Conservation (phyloP, 371 early-diverging fungal genomes). For the Mycotypha africana region DNA sequence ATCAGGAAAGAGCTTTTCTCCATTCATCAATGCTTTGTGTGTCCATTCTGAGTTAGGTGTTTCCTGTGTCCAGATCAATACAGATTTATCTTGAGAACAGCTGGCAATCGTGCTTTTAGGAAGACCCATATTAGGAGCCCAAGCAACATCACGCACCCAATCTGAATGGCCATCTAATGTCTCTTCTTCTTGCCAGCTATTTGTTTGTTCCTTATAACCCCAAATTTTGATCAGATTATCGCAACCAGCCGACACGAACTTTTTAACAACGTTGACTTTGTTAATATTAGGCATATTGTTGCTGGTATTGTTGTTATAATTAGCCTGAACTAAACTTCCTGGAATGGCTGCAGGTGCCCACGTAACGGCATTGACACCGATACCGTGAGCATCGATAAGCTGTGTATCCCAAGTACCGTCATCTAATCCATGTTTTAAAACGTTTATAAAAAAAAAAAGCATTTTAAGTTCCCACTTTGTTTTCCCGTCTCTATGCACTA, state of each 20-base stretch:
- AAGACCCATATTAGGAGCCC: conserved; percentile 93
- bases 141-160: conserved; percentile 98
- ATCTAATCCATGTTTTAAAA: too few species aligned
- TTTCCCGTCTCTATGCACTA: too few species aligned
- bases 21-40: conserved; percentile 64
- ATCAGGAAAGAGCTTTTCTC: conserved; percentile 89
- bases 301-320: conserved; percentile 50
- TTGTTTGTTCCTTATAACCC: conserved; percentile 76
- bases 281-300: too few species aligned
- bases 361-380: conserved; percentile 90
- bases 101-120: conserved; percentile 85
- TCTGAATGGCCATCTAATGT: conserved; percentile 90
- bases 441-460: too few species aligned
- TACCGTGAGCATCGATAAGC: conserved; percentile 82
- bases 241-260: conserved; percentile 93
- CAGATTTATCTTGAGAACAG: conserved; percentile 95
- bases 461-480: too few species aligned
- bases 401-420: conserved; percentile 78
- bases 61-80: conserved; percentile 94
- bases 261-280: conserved; percentile 59
- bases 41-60: conserved; percentile 65
- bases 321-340: conserved; percentile 71
- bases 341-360: conserved; percentile 93
- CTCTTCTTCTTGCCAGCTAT: conserved; percentile 74
- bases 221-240: conserved; percentile 96